Evolutionary conservation across 305 asterid genomes (phyloP).

Genomic region (Fraxinus paxiana): DNA sequence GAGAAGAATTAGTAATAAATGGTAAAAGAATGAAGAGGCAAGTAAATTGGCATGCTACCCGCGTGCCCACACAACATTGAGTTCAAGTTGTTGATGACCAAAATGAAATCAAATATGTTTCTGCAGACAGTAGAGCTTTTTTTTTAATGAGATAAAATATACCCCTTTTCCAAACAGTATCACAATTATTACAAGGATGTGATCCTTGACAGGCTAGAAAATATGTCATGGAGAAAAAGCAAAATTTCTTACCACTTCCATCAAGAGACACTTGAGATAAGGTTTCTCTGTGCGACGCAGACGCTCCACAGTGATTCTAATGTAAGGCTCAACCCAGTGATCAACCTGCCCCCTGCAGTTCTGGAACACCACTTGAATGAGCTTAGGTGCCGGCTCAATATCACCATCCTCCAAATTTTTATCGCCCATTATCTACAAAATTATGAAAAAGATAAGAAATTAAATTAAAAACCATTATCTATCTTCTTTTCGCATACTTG

Average conservation of each 20-base stretch:
- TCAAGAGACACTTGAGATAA: constrained; percentile 67
- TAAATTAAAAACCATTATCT: neutral
- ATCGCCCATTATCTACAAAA: constrained; percentile 77
- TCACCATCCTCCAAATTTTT: constrained; percentile 87
- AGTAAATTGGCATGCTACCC: neutral
- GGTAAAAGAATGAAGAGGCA: neutral
- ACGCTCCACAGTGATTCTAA: constrained; percentile 75
- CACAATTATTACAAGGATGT: neutral
- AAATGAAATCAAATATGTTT: neutral
- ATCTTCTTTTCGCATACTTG: neutral
- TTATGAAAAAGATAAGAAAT: constrained; percentile 2
- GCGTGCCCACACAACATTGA: neutral
- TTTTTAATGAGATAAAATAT: neutral
- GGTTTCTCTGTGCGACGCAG: constrained; percentile 67
- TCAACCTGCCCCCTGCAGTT: constrained; percentile 95
- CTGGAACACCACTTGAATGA: constrained; percentile 80
- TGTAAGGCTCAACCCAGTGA: constrained; percentile 95
- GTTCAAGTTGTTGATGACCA: constrained; percentile 1
- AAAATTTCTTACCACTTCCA: constrained; percentile 66
- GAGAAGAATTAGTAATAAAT: neutral
- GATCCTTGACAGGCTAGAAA: neutral
- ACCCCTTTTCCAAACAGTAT: constrained; percentile 1
- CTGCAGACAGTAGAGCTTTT: neutral
- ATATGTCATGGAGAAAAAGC: neutral
- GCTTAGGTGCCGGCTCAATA: constrained; percentile 94